phyloP scores from a whole-genome alignment of 352 stramenopile species.

The Pythium angustatum region DNA sequence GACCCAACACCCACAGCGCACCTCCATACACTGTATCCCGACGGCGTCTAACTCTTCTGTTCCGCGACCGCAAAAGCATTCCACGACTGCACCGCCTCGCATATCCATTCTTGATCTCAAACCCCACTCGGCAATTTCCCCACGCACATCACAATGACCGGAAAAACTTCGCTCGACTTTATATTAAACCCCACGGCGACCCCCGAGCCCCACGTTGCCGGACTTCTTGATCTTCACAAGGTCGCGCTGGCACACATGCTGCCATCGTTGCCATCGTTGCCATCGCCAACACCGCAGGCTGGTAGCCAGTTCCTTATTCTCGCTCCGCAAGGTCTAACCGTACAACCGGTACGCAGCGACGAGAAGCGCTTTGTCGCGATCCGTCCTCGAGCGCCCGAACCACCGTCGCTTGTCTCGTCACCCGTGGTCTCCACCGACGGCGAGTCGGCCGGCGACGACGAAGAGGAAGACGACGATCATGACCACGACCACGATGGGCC shows the following conservation, averaged over 20 bases:
- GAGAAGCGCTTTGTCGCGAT: conserved; percentile 30
- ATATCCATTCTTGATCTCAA: neutral
- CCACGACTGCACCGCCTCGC: too few species aligned
- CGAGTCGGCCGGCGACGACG: conserved; percentile 20
- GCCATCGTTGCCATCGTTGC: neutral
- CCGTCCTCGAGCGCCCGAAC: conserved; percentile 8
- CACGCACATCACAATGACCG: conserved; percentile 5
- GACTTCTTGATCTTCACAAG: conserved; percentile 23
- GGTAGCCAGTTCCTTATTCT: neutral
- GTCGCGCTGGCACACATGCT: conserved; percentile 7
- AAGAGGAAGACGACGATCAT: conserved; percentile 12
- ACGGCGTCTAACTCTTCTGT: too few species aligned
- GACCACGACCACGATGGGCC: neutral
- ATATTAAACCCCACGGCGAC: conserved; percentile 24
- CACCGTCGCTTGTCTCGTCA: neutral
- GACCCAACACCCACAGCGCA: too few species aligned
- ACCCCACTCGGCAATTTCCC: conserved; percentile 9
- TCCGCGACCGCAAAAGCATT: too few species aligned
- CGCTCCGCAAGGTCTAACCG: neutral
- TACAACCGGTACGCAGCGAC: conserved; percentile 5
- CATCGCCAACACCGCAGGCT: neutral
- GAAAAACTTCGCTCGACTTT: conserved; percentile 26
- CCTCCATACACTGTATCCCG: too few species aligned
- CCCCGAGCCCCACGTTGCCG: conserved; percentile 6
- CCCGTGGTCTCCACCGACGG: conserved; percentile 9